These are phyloP conservation scores for Aspergillus steynii DNA, from an alignment of 495 filamentous ascomycete species.

Conservation along the genomic window DNA sequence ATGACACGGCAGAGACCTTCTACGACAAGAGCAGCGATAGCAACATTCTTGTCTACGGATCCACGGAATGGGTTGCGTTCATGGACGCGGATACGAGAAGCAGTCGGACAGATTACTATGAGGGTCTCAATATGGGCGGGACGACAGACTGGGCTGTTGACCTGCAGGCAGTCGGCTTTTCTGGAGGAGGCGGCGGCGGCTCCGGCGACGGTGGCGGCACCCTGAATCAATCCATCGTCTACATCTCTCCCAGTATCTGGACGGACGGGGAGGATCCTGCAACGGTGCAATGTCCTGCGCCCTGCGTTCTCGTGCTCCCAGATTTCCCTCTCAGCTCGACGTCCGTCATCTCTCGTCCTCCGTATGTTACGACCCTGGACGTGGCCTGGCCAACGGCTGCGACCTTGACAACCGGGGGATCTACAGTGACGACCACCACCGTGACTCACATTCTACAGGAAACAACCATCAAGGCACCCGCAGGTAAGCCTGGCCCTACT, in stretches of 20 bases:
- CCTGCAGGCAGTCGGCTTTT: slow-evolving; percentile 18
- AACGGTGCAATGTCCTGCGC: neutral
- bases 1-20: neutral
- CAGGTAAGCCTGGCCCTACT: neutral
- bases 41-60: slow-evolving; percentile 40
- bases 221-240: neutral
- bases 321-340: neutral
- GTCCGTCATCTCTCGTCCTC: neutral
- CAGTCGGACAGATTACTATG: slow-evolving; percentile 18
- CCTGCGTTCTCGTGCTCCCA: neutral
- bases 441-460: neutral
- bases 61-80: slow-evolving; percentile 38
- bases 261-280: neutral
- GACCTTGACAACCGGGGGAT: neutral
- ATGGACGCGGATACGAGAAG: slow-evolving; percentile 35
- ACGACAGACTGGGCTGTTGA: slow-evolving; percentile 43
- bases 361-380: neutral
- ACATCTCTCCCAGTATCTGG: neutral
- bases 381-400: neutral
- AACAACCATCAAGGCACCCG: neutral
- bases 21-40: slow-evolving; percentile 24
- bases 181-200: neutral
- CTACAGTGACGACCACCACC: neutral
- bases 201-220: neutral
- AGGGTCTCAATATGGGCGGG: slow-evolving; percentile 28